Base-by-base conservation (phyloP, 208 protist genomes). In the Phytomonas sp. region DNA sequence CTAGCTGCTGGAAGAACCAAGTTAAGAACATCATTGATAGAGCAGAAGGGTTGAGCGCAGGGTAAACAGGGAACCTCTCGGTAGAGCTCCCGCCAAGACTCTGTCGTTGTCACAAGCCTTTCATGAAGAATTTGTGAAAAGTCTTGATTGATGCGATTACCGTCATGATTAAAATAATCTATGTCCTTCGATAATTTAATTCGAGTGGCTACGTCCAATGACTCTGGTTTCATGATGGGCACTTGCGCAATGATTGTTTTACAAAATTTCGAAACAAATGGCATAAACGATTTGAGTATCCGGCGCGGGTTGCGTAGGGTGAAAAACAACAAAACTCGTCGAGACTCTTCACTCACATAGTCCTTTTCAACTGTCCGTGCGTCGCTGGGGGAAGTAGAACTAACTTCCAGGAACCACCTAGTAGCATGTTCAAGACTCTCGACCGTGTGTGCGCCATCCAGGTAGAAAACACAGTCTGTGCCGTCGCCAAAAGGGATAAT, bases 381-480 rank as follows among this genome's bases (percentile, higher is more conserved):
- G 64, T 85, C 79, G 37, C 75, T 56, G 37, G 79, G 82, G 13
- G 65, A 36, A 6, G 51, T 64, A 26, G 78, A 76, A 72, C 89
- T 95, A n/a, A 62, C 83, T 2, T 85, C 77, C n/a, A 94, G 37
- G 61, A 93, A 95, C 90, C 92, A 97, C 59, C 76, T 53, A 23
- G 81, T 86, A 5, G 88, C 88, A 33, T 75, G 43, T 5, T 43
- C 23, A 20, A 97, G 65, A 67, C 92, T 97, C 80, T 95, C 89
- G 34, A 73, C 72, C 0, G 92, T 97, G 75, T 97, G 92, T 1
- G 92, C 92, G n/a, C 92, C 89, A 70, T 97, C 92, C 11, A 97
- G 71, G 71, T 92, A 94, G 11, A 94, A 68, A 0, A 83, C 91
- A 29, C 71, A 76, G 66, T 84, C 74, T 2, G 46, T 51, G 32